phyloP scores from a whole-genome alignment of 2,329 filamentous ascomycete genomes.

The Curvularia hawaiiensis region DNA sequence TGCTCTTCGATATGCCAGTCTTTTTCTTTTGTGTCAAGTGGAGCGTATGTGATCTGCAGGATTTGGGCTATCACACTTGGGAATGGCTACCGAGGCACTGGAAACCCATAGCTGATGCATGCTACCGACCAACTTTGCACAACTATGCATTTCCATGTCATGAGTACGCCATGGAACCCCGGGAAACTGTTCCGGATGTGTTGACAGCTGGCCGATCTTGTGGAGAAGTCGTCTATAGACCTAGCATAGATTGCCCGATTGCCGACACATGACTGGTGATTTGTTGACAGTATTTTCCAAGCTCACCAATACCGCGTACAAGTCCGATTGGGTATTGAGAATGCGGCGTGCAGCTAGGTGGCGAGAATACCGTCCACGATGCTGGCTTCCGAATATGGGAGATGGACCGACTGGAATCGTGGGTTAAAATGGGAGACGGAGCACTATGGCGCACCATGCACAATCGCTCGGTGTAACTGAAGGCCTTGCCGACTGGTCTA shows the following conservation, averaged over 20 bases:
- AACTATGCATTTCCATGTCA: neutral
- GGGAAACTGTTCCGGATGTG: neutral
- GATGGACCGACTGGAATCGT: neutral
- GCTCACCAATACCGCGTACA: neutral
- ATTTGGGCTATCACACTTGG: neutral
- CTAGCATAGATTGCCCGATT: neutral
- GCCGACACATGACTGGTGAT: neutral
- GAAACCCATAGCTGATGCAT: neutral
- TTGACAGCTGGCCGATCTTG: neutral
- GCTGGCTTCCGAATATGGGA: conserved; percentile 2
- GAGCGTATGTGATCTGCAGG: neutral
- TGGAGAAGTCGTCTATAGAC: neutral
- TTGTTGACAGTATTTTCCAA: neutral
- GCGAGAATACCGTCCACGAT: neutral
- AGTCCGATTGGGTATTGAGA: neutral
- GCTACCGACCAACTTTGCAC: neutral
- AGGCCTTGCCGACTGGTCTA: neutral
- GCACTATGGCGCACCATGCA: conserved; percentile 2
- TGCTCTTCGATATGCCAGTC: neutral
- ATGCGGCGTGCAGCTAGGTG: neutral
- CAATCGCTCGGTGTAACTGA: neutral
- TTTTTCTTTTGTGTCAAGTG: neutral
- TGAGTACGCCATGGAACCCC: neutral
- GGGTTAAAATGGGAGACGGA: neutral
- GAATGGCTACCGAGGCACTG: neutral